phyloP scores from a whole-genome alignment of 2,329 filamentous ascomycete genomes.

The Talaromyces sp. region DNA sequence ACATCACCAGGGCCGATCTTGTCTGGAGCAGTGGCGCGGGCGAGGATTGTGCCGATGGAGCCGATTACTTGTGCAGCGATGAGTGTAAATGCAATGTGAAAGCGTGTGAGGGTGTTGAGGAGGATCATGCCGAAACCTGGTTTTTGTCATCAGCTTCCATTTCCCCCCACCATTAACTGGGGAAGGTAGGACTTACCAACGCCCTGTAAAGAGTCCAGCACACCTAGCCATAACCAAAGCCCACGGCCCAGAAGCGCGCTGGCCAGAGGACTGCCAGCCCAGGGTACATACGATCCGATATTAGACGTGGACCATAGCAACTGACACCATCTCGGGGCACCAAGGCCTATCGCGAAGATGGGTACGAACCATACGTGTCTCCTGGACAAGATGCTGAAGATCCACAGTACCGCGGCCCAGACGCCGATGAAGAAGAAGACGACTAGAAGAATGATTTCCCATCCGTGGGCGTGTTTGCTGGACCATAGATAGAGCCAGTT shows the following conservation, averaged over 20 bases:
- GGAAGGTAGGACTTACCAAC: slow-evolving; percentile 40
- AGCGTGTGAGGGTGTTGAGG: slow-evolving; percentile 53
- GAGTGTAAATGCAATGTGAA: slow-evolving; percentile 43
- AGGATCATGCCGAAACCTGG: slow-evolving; percentile 53
- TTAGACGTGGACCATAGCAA: slow-evolving; percentile 55
- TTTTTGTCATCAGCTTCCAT: neutral
- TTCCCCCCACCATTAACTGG: no score
- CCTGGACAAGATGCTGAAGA: slow-evolving; percentile 46
- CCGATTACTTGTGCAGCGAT: slow-evolving; percentile 52
- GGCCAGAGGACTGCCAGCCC: slow-evolving; percentile 46
- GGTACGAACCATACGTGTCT: slow-evolving; percentile 57
- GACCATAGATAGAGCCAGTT: slow-evolving; percentile 55
- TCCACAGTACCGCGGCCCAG: slow-evolving; percentile 45
- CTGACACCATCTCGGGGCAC: slow-evolving; percentile 57
- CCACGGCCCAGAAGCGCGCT: slow-evolving; percentile 48
- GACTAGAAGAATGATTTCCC: slow-evolving; percentile 47
- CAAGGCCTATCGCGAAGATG: slow-evolving; percentile 56
- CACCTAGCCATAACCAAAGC: slow-evolving; percentile 58
- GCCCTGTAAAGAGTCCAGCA: slow-evolving; percentile 55
- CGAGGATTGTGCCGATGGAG: slow-evolving; percentile 51
- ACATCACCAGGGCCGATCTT: slow-evolving; percentile 51
- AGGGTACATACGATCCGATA: slow-evolving; percentile 53
- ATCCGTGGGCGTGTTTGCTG: slow-evolving; percentile 41
- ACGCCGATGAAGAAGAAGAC: slow-evolving; percentile 41
- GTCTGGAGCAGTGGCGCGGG: slow-evolving; percentile 51